Evolutionary conservation across 2,329 filamentous ascomycete genomes (phyloP).

Genomic region (Nothopassalora personata): DNA sequence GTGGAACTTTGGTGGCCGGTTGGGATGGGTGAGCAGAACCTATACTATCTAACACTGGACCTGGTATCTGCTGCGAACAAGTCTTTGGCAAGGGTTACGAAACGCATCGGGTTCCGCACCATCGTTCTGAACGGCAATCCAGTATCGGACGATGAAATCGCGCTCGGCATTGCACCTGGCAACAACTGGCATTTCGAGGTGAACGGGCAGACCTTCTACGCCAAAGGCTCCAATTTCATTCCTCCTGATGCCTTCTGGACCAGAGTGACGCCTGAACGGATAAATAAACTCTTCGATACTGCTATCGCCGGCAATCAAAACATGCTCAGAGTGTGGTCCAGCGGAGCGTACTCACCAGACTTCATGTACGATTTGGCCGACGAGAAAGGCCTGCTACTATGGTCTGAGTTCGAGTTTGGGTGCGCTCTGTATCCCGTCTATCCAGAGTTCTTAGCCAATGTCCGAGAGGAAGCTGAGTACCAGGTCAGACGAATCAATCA

Average conservation of each 20-base stretch:
- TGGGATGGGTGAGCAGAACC: slow-evolving; percentile 51
- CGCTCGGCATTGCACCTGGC: slow-evolving; percentile 51
- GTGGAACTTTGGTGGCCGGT: slow-evolving; percentile 59
- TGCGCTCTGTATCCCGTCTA: slow-evolving; percentile 56
- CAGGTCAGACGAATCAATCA: slow-evolving; percentile 58
- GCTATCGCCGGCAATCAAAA: slow-evolving; percentile 57
- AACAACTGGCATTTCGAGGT: slow-evolving; percentile 62
- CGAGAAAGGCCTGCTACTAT: slow-evolving; percentile 55
- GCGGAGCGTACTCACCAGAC: slow-evolving; percentile 54
- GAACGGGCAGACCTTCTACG: slow-evolving; percentile 60
- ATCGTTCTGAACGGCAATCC: slow-evolving; percentile 55
- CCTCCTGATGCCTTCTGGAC: slow-evolving; percentile 60
- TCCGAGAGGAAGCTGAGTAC: slow-evolving; percentile 52
- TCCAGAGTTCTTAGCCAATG: slow-evolving; percentile 51
- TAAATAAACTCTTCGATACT: slow-evolving; percentile 51
- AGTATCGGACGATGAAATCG: slow-evolving; percentile 50
- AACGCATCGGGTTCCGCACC: slow-evolving; percentile 56
- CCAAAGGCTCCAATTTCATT: slow-evolving; percentile 60
- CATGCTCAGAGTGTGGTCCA: slow-evolving; percentile 58
- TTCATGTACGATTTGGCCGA: slow-evolving; percentile 61
- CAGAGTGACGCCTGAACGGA: slow-evolving; percentile 49
- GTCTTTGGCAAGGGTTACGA: slow-evolving; percentile 43
- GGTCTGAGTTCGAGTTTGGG: slow-evolving; percentile 60
- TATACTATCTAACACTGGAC: slow-evolving; percentile 53
- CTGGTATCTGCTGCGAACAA: slow-evolving; percentile 37